phyloP scores from a whole-genome alignment of 1,284 basidiomycete genomes.

The Pholiota adiposa region DNA sequence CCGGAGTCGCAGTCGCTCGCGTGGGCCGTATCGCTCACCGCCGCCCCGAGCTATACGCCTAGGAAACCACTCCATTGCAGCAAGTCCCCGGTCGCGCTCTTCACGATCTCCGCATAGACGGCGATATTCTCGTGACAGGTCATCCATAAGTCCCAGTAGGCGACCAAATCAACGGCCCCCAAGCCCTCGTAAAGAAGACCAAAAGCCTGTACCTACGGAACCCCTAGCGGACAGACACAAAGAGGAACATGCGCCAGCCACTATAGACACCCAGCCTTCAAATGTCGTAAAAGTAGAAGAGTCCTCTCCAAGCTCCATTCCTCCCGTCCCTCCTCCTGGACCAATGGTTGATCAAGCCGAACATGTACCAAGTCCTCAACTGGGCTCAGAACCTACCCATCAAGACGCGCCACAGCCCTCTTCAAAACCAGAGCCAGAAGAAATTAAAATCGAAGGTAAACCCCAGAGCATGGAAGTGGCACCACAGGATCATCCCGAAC shows the following conservation, averaged over 20 bases:
- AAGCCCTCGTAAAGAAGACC: background rate
- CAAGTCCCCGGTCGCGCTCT: slow-evolving; percentile 28
- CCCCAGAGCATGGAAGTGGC: background rate
- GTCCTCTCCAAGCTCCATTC: background rate
- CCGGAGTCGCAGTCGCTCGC: slow-evolving; percentile 28
- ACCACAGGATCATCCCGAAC: background rate
- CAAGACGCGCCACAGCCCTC: background rate
- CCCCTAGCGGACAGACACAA: background rate
- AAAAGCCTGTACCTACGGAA: slow-evolving; percentile 1
- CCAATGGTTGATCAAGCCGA: background rate
- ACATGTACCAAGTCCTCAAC: background rate
- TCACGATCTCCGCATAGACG: slow-evolving; percentile 23
- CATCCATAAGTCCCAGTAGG: slow-evolving; percentile 16
- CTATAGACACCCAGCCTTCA: background rate
- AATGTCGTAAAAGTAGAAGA: background rate
- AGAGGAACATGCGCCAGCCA: slow-evolving; percentile 6
- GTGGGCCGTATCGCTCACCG: slow-evolving; percentile 28
- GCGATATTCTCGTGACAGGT: slow-evolving; percentile 17
- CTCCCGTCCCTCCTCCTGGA: background rate
- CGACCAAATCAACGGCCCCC: background rate
- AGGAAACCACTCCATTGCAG: slow-evolving; percentile 39
- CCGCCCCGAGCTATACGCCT: slow-evolving; percentile 35
- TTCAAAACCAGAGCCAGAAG: background rate
- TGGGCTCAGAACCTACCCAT: background rate
- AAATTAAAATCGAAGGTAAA: background rate